Conservation (phyloP, 139 green algal species). For the Dunaliella sp. region DNA sequence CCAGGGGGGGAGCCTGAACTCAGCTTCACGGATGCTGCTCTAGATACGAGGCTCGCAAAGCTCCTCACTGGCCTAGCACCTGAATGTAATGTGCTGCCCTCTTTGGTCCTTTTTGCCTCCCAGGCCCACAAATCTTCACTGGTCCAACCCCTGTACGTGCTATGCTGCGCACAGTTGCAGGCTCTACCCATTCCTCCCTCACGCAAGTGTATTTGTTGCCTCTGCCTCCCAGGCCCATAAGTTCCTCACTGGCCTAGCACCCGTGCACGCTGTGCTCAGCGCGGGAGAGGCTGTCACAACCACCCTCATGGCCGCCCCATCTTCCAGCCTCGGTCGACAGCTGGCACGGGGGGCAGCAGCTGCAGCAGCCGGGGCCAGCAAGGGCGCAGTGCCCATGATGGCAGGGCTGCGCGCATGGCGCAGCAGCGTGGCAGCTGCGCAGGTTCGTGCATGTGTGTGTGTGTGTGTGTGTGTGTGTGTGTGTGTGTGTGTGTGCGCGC, state of each 20-base stretch:
- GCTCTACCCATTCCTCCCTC: too few relatives aligned
- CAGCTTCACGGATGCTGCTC: too few relatives aligned
- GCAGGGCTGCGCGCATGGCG: neutral
- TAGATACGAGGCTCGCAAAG: too few relatives aligned
- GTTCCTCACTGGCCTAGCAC: conserved; percentile 66
- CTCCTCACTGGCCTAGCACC: too few relatives aligned
- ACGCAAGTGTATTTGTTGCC: too few relatives aligned
- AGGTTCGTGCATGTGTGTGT: neutral
- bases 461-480: neutral
- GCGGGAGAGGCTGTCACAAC: neutral
- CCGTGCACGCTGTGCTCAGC: conserved; percentile 50
- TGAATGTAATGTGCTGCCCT: too few relatives aligned
- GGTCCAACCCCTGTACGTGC: too few relatives aligned
- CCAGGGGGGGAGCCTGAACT: too few relatives aligned
- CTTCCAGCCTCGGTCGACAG: neutral
- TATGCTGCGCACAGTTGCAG: too few relatives aligned
- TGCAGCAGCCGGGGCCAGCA: neutral
- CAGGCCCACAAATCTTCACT: too few relatives aligned
- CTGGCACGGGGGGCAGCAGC: neutral
- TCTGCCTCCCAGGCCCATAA: conserved; percentile 74
- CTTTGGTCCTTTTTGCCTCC: too few relatives aligned
- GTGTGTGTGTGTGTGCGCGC: neutral
- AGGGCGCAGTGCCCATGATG: neutral
- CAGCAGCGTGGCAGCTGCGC: neutral
- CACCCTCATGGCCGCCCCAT: neutral